Conservation (phyloP, 1,284 basidiomycete genomes). For the Flammula alnicola region DNA sequence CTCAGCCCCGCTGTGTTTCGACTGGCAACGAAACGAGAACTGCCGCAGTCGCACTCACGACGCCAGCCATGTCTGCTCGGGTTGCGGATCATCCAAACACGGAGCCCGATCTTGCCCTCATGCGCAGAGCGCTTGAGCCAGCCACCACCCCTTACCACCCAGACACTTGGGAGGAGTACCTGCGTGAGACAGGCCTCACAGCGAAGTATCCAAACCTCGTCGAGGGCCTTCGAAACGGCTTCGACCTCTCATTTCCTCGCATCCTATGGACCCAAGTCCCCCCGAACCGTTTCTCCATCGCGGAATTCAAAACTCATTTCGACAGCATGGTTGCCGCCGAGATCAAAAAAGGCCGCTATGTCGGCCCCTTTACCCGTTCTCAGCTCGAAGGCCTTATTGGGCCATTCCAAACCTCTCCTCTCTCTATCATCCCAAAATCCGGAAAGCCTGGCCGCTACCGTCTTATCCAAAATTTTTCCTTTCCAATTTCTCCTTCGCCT, state of each 20-base stretch:
- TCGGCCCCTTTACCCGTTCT: neutral
- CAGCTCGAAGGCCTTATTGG: constrained; percentile 1
- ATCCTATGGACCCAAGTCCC: constrained; percentile 29
- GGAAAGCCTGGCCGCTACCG: neutral
- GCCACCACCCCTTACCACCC: constrained; percentile 22
- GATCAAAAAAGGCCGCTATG: neutral
- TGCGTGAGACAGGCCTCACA: constrained; percentile 22
- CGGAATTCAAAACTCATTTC: neutral
- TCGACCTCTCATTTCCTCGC: constrained; percentile 28
- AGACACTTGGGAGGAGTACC: constrained; percentile 27
- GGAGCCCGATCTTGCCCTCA: constrained; percentile 29
- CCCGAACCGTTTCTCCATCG: constrained; percentile 28
- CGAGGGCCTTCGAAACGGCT: constrained; percentile 23
- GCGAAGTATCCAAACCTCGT: constrained; percentile 26
- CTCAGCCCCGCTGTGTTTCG: too few relatives aligned
- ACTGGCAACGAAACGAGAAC: too few relatives aligned
- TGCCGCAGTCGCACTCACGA: constrained; percentile 12
- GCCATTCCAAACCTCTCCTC: constrained; percentile 8
- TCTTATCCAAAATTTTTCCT: constrained; percentile 9
- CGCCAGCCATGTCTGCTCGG: constrained; percentile 4
- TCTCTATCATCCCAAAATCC: constrained; percentile 7
- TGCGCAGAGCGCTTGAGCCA: constrained; percentile 15
- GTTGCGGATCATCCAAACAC: constrained; percentile 26
- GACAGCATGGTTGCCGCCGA: neutral
- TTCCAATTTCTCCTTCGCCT: neutral